Conservation (phyloP, 192 early-diverging fungal species). For the Gonapodya sp. region DNA sequence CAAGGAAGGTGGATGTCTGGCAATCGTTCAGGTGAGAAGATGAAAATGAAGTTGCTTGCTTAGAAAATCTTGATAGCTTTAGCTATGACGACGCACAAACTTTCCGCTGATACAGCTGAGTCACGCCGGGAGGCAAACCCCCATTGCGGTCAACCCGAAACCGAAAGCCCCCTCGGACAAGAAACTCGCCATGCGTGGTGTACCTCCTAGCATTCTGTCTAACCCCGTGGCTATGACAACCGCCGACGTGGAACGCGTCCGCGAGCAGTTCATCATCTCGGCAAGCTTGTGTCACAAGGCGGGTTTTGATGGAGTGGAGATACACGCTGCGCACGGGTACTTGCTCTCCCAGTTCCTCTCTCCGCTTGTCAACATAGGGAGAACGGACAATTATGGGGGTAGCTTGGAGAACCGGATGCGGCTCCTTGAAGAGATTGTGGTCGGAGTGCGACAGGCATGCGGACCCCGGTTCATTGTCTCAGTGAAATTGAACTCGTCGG, state of each 20-base stretch:
- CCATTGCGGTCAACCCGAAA: background rate
- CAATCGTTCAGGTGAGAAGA: background rate
- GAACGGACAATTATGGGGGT: background rate
- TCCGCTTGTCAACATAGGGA: background rate
- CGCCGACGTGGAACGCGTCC: background rate
- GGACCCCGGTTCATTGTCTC: background rate
- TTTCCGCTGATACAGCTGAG: background rate
- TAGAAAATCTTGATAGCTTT: background rate
- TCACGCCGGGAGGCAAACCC: slow-evolving; percentile 5
- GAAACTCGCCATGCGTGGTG: background rate
- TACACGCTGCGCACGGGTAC: slow-evolving; percentile 11
- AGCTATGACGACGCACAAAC: too few species aligned
- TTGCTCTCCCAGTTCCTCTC: background rate
- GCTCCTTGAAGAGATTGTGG: background rate
- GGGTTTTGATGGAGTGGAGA: background rate
- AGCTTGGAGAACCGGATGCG: slow-evolving; percentile 7
- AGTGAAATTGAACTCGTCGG: background rate
- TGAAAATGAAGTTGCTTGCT: background rate
- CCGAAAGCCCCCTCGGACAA: slow-evolving; percentile 1
- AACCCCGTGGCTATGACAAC: slow-evolving; percentile 11
- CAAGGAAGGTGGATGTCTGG: slow-evolving; percentile 1
- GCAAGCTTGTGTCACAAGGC: background rate
- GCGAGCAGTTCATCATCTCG: background rate
- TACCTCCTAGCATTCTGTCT: background rate
- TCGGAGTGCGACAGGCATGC: background rate